These are phyloP conservation scores for Xylariaceae sp. DNA, from an alignment of 2,329 filamentous ascomycete genomes.

Conservation along the genomic window DNA sequence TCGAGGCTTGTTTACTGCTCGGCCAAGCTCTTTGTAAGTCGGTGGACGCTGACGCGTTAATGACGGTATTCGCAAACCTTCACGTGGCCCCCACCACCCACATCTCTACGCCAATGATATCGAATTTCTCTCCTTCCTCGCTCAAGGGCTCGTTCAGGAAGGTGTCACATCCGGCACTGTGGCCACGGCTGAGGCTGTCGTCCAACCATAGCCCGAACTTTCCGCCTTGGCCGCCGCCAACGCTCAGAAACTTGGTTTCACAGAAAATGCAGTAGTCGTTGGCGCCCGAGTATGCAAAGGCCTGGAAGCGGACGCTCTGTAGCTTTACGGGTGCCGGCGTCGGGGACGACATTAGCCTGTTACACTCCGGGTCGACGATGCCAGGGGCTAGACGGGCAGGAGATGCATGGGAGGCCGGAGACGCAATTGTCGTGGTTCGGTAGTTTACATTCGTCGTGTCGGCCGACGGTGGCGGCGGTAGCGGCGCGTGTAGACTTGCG, in stretches of 20 bases:
- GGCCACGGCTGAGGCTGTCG: slow-evolving; percentile 73
- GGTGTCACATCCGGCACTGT: slow-evolving; percentile 79
- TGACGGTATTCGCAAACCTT: not conserved
- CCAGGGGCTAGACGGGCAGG: slow-evolving; percentile 31
- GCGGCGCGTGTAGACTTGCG: slow-evolving; percentile 58
- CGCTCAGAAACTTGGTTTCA: slow-evolving; percentile 66
- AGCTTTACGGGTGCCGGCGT: slow-evolving; percentile 39
- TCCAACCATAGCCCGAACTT: slow-evolving; percentile 93
- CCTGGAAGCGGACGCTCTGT: slow-evolving; percentile 87
- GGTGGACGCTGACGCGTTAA: not conserved
- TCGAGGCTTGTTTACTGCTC: too few species aligned
- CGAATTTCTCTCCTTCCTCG: slow-evolving; percentile 88
- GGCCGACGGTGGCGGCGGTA: slow-evolving; percentile 64
- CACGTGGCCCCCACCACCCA: slow-evolving; percentile 71
- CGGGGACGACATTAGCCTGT: slow-evolving; percentile 19
- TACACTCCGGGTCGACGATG: slow-evolving; percentile 21
- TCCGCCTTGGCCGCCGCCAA: slow-evolving; percentile 78
- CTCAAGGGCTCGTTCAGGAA: slow-evolving; percentile 94
- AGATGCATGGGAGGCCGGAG: slow-evolving; percentile 19
- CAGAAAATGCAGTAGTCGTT: slow-evolving; percentile 98
- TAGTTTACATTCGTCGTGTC: slow-evolving; percentile 42
- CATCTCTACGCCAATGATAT: slow-evolving; percentile 82
- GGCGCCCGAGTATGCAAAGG: slow-evolving; percentile 90
- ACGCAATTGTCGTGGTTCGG: slow-evolving; percentile 39
- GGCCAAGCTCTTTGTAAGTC: too few species aligned